These are phyloP conservation scores for Meripilus lineatus DNA, from an alignment of 1,284 basidiomycete species.

Conservation along the genomic window DNA sequence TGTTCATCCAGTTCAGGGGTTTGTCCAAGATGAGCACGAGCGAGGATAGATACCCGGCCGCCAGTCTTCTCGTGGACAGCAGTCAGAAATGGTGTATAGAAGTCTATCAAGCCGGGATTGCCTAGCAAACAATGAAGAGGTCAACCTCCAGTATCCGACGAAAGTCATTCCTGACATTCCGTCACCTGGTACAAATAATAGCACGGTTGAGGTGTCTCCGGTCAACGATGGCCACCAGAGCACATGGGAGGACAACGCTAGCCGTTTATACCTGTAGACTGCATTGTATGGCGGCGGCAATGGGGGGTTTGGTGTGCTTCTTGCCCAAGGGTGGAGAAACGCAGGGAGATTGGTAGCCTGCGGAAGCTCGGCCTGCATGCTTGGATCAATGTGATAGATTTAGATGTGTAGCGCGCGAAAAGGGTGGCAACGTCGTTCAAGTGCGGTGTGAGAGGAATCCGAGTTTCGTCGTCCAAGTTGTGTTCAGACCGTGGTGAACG, in stretches of 20 bases:
- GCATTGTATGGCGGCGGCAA: constrained; percentile 13
- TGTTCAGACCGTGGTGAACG: too few species aligned
- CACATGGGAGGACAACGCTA: constrained; percentile 33
- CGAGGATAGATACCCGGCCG: constrained; percentile 41
- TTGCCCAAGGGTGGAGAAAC: constrained; percentile 11
- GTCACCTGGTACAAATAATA: constrained; percentile 57
- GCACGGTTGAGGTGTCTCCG: constrained; percentile 28
- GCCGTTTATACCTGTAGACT: constrained; percentile 12
- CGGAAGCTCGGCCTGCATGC: too few species aligned
- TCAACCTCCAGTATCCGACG: background rate
- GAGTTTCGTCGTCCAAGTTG: too few species aligned
- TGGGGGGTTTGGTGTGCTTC: constrained; percentile 5
- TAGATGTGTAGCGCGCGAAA: too few species aligned
- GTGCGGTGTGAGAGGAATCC: too few species aligned
- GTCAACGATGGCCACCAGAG: constrained; percentile 46
- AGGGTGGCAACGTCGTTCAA: too few species aligned
- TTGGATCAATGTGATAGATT: too few species aligned
- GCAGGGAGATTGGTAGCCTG: constrained; percentile 16
- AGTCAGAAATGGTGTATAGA: constrained; percentile 54
- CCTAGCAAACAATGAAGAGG: constrained; percentile 30
- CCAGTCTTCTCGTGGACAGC: constrained; percentile 35
- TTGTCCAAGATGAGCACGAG: constrained; percentile 50
- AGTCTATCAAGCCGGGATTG: constrained; percentile 56
- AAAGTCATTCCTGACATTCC: background rate
- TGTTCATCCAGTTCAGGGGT: constrained; percentile 29